phyloP scores from a whole-genome alignment of 768 basidiomycete species.

The Amanita jacksonii region DNA sequence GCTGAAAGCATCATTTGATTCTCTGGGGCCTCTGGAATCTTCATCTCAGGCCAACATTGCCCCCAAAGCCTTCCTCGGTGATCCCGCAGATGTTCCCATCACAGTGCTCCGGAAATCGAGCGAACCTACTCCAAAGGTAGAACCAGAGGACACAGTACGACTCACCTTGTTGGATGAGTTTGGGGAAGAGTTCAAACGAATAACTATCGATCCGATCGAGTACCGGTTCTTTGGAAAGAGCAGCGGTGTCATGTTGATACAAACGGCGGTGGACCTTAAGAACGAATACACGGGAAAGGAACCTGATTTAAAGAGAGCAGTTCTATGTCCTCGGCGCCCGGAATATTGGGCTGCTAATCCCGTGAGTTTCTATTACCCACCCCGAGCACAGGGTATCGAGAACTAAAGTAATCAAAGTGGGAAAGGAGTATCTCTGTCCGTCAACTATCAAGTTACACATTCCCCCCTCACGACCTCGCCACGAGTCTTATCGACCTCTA shows the following conservation, averaged over 20 bases:
- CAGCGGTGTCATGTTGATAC: conserved; percentile 44
- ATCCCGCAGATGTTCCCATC: conserved; percentile 21
- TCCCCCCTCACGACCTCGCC: conserved; percentile 46
- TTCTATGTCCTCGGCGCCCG: conserved; percentile 17
- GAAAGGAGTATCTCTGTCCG: conserved; percentile 18
- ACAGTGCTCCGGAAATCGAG: conserved; percentile 24
- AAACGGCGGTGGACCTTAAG: conserved; percentile 49
- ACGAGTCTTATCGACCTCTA: conserved; percentile 48
- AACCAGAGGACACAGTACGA: conserved; percentile 28
- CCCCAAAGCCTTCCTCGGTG: neutral
- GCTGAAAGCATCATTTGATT: conserved; percentile 29
- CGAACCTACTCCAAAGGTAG: conserved; percentile 12
- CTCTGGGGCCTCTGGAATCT: conserved; percentile 12
- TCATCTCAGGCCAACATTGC: conserved; percentile 13
- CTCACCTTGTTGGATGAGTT: conserved; percentile 23
- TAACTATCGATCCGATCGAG: conserved; percentile 25
- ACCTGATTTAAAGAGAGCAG: conserved; percentile 9
- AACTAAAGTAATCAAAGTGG: conserved; percentile 21
- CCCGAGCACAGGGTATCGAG: neutral
- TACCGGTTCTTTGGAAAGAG: conserved; percentile 47
- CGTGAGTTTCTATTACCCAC: conserved; percentile 16
- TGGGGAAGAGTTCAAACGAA: conserved; percentile 24
- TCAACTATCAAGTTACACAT: conserved; percentile 23
- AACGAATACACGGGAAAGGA: conserved; percentile 40
- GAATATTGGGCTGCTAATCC: conserved; percentile 30